Conservation (phyloP, 2,329 filamentous ascomycete genomes). For the Clarireedia monteithiana region DNA sequence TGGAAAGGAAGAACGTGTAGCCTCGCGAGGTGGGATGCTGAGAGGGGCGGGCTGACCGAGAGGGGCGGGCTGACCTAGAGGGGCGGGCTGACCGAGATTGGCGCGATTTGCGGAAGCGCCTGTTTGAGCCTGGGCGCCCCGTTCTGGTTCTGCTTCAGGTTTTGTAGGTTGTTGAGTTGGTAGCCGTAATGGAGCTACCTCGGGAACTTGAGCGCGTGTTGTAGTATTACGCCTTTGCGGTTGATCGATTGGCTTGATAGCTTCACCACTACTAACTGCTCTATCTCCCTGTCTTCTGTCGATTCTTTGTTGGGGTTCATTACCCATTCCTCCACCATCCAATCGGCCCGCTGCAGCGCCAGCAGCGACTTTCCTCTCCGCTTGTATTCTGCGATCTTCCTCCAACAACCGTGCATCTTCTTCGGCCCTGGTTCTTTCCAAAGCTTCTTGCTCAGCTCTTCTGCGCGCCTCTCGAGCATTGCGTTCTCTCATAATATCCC, state of each 20-base stretch:
- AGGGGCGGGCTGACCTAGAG: neutral
- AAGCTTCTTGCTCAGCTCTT: constrained; percentile 43
- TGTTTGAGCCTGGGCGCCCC: neutral
- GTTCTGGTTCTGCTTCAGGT: constrained; percentile 15
- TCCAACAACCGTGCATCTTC: constrained; percentile 45
- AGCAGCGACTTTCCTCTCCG: constrained; percentile 53
- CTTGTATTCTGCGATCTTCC: constrained; percentile 45
- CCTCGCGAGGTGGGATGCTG: constrained; percentile 1
- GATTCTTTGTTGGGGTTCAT: constrained; percentile 23
- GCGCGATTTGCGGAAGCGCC: neutral
- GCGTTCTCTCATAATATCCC: constrained; percentile 86
- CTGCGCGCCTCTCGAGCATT: constrained; percentile 66
- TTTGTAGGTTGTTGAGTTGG: constrained; percentile 21
- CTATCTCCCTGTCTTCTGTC: constrained; percentile 22
- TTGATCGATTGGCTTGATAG: constrained; percentile 12
- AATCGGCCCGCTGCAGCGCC: constrained; percentile 38
- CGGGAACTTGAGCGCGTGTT: constrained; percentile 20
- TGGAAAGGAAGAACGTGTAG: constrained; percentile 66
- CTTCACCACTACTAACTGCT: constrained; percentile 12
- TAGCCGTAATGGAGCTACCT: constrained; percentile 24
- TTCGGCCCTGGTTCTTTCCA: constrained; percentile 39
- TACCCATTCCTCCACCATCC: constrained; percentile 14
- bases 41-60: neutral
- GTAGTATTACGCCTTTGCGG: constrained; percentile 23
- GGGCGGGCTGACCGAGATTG: neutral